Evolutionary conservation across 257 asterid genomes (phyloP).

Genomic region (Solanum lycopersicoides): DNA sequence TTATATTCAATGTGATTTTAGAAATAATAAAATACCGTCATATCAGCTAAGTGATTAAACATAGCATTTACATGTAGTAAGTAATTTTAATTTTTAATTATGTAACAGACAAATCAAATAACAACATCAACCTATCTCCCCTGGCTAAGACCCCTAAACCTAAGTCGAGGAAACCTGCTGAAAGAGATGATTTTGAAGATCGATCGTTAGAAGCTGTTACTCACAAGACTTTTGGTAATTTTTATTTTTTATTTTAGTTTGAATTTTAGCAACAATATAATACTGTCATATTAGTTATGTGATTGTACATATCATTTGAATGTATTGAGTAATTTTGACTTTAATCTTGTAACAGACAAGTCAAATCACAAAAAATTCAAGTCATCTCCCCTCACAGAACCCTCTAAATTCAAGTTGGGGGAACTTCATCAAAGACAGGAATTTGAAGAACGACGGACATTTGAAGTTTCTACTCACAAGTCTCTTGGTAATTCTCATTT

Average conservation of each 20-base stretch:
- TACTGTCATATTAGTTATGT: neutral
- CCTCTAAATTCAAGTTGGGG: neutral
- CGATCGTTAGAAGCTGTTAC: neutral
- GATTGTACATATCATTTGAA: neutral
- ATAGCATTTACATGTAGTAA: neutral
- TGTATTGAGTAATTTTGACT: too few species aligned
- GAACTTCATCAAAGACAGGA: neutral
- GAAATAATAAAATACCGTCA: neutral
- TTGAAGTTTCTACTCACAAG: neutral
- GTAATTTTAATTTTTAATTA: neutral
- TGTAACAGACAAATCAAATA: neutral
- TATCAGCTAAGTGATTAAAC: neutral
- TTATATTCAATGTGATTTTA: neutral
- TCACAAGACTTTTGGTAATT: neutral
- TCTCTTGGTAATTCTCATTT: neutral
- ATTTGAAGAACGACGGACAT: neutral
- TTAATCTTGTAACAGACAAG: neutral
- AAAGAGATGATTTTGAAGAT: neutral
- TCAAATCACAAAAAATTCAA: neutral
- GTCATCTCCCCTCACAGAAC: neutral
- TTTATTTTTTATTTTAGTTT: too few species aligned
- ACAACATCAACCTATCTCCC: neutral
- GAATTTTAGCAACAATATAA: neutral
- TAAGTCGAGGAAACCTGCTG: neutral
- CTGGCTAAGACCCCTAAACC: neutral